phyloP scores from a whole-genome alignment of 2,329 filamentous ascomycete genomes.

The Pyricularia sp. region DNA sequence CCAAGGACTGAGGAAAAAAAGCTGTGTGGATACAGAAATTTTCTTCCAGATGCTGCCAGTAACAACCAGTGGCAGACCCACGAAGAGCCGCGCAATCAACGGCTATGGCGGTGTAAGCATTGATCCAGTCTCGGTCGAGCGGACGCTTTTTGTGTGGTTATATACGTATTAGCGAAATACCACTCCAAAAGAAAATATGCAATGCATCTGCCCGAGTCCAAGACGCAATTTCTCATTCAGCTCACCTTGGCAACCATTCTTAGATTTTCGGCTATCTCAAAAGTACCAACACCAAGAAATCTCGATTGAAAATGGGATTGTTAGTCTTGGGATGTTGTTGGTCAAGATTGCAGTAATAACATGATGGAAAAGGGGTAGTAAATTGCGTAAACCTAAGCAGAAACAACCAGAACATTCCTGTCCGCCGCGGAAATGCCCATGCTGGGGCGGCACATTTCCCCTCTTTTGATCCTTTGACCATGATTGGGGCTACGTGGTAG shows the following conservation, averaged over 20 bases:
- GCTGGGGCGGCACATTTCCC: background rate
- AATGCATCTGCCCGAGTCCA: background rate
- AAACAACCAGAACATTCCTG: background rate
- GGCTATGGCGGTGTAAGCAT: background rate
- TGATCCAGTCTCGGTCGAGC: background rate
- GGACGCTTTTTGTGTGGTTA: background rate
- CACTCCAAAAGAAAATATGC: too few relatives aligned
- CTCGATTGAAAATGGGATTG: background rate
- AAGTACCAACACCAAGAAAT: background rate
- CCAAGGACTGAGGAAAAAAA: background rate
- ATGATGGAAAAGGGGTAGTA: background rate
- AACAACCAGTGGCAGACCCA: too few relatives aligned
- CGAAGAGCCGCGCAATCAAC: background rate
- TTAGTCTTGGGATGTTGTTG: background rate
- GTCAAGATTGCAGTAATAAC: background rate
- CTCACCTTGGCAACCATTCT: background rate
- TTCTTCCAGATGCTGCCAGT: background rate
- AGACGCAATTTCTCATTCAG: background rate
- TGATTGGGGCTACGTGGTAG: too few relatives aligned
- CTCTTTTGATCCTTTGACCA: background rate
- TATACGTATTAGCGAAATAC: too few relatives aligned
- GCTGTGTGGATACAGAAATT: background rate
- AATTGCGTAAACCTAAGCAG: background rate
- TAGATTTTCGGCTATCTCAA: background rate
- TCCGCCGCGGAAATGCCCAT: background rate